Base-by-base conservation (phyloP, 306 rosid genomes). In the Malus sylvestris region DNA sequence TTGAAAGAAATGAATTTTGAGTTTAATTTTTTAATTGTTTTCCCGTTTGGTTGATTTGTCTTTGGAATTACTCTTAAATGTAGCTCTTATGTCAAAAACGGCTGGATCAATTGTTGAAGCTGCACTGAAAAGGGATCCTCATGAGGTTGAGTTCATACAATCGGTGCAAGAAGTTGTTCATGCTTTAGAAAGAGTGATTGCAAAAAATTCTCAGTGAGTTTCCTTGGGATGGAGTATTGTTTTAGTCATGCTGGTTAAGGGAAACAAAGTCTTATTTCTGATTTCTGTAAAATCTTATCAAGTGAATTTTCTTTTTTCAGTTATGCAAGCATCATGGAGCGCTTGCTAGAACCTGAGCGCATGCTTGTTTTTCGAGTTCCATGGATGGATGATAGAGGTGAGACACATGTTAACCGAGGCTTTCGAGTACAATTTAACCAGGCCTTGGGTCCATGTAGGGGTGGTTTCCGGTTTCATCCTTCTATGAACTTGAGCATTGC, bases 31-130 rank as follows among this genome's bases (percentile, higher is more conserved):
- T 23, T 63, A 35, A 76, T 46, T 70, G 59, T 67, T 88, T 22
- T 70, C 82, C 75, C 66, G 73, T 30, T 29, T 63, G 44, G 44
- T 68, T 84, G 30, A 72, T 73, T 19, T 74, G 46, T 75, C 81
- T 73, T 87, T 82, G 84, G 68, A 44, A 72, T 82, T 83, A 45
- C 76, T 85, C 75, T 79, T 72, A 65, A 83, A 70, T 87, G 86
- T 87, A 93, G 97, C 93, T 72, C 89, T 90, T 77, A 88, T 93
- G 93, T 93, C 92, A 71, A 93, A 93, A 86, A 87, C 97, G 77
- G 98, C 97, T 69, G 98, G 96, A 81, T 91, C 98, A 46, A 91
- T 93, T 64, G 90, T 93, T 79, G 98, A 93, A 86, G 97, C 98
- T 57, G 89, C 90, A 19, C 87, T 93, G 35, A 93, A 89, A 88